These are phyloP conservation scores for Coemansia erecta DNA, from an alignment of 192 early-diverging fungal genomes.

Conservation along the genomic window DNA sequence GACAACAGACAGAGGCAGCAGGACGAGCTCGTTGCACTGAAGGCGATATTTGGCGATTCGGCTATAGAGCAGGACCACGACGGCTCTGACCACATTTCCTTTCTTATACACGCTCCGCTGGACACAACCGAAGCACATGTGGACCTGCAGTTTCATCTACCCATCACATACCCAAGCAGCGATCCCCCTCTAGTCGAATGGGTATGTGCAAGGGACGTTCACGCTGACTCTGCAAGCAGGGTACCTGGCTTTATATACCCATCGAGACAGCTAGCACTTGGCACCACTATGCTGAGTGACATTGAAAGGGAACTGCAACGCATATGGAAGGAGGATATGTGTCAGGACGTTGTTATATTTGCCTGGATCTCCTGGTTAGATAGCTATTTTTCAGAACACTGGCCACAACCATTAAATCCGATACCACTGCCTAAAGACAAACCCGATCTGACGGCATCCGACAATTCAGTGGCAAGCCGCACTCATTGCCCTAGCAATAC, in stretches of 20 bases:
- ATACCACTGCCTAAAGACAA: constrained; percentile 33
- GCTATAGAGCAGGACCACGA: constrained; percentile 15
- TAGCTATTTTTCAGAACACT: constrained; percentile 30
- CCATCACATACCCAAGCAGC: constrained; percentile 43
- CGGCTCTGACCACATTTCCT: constrained; percentile 11
- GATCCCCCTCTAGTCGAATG: constrained; percentile 46
- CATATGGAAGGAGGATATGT: constrained; percentile 31
- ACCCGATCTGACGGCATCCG: background rate
- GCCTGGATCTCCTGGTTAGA: constrained; percentile 45
- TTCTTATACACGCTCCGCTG: constrained; percentile 35
- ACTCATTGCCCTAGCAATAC: too few relatives aligned
- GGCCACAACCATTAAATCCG: constrained; percentile 40
- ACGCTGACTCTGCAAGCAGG: background rate
- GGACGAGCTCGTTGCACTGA: constrained; percentile 50
- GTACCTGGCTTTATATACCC: constrained; percentile 27
- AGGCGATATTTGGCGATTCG: constrained; percentile 49
- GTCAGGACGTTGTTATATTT: constrained; percentile 41
- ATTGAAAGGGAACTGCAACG: constrained; percentile 23
- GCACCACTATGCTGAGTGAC: constrained; percentile 17
- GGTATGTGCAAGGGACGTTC: constrained; percentile 28
- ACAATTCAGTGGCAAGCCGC: background rate
- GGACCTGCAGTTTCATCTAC: constrained; percentile 39
- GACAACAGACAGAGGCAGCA: constrained; percentile 46
- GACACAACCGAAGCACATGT: constrained; percentile 24
- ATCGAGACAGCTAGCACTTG: constrained; percentile 25